Percentiles rank a stretch among this genome's conserved stretches.
These are phyloP conservation scores for Globisporangium nodosum DNA, from an alignment of 352 stramenopile species.

Conservation along the genomic window DNA sequence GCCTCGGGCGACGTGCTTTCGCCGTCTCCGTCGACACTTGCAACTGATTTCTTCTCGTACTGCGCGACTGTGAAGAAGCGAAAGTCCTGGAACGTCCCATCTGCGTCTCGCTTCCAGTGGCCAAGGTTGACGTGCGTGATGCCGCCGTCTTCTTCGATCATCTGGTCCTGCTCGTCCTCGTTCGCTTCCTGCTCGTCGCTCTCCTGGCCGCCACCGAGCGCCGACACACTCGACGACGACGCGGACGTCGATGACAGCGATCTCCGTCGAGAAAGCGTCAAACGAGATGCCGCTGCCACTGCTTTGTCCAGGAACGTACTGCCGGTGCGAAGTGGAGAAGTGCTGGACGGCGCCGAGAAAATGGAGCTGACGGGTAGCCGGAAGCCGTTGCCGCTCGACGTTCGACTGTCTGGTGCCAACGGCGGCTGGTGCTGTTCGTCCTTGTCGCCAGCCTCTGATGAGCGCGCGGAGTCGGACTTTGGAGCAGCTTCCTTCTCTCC, in stretches of 20 bases:
- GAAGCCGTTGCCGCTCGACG: constrained; percentile 14
- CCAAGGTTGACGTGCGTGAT: constrained; percentile 34
- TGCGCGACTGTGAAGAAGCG: constrained; percentile 40
- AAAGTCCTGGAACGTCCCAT: constrained; percentile 31
- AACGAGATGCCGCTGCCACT: constrained; percentile 51
- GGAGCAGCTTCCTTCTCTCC: constrained; percentile 10
- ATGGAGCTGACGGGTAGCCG: constrained; percentile 11
- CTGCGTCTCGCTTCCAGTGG: constrained; percentile 36
- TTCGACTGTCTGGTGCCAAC: constrained; percentile 10
- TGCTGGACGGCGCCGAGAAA: constrained; percentile 6
- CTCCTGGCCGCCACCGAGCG: constrained; percentile 3
- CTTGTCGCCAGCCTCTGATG: constrained; percentile 4
- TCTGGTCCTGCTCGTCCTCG: constrained; percentile 13
- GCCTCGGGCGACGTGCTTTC: background rate
- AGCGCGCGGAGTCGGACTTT: background rate
- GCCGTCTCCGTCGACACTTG: background rate
- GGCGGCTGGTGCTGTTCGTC: constrained; percentile 1
- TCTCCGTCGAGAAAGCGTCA: constrained; percentile 22
- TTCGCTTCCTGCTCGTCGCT: constrained; percentile 10
- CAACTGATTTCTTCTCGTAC: constrained; percentile 11
- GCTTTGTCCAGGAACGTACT: constrained; percentile 72
- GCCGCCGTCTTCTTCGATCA: constrained; percentile 15
- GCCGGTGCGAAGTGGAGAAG: constrained; percentile 39
- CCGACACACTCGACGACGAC: constrained; percentile 7
- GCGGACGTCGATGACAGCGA: constrained; percentile 27